Evolutionary conservation across 495 filamentous ascomycete genomes (phyloP).

Genomic region (Glutinoglossum americanum): DNA sequence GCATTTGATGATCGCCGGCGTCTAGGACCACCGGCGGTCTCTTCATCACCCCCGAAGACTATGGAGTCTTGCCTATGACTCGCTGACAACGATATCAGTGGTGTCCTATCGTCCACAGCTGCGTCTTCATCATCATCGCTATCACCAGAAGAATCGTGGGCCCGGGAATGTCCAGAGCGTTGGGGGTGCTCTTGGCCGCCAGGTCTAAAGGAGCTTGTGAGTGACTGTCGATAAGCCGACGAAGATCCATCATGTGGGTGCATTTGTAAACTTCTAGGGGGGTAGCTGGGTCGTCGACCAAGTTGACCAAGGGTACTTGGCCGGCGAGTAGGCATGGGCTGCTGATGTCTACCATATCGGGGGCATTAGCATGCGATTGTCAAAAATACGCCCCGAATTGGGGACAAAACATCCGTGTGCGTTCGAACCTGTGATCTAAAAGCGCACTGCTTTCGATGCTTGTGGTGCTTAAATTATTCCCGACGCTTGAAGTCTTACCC

Average conservation of each 20-base stretch:
- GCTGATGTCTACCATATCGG: neutral
- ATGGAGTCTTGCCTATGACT: too few species aligned
- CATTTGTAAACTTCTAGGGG: neutral
- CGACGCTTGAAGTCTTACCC: conserved; percentile 17
- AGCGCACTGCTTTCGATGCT: conserved; percentile 66
- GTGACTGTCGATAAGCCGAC: conserved; percentile 18
- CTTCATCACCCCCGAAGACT: neutral
- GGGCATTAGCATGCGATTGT: neutral
- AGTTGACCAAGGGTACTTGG: neutral
- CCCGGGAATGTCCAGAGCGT: too few species aligned
- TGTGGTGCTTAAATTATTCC: conserved; percentile 44
- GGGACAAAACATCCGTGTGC: neutral
- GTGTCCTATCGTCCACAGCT: conserved; percentile 32
- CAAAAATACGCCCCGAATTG: neutral
- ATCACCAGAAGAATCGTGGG: conserved; percentile 13
- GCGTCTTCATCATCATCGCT: conserved; percentile 21
- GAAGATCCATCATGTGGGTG: conserved; percentile 8
- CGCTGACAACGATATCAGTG: too few species aligned
- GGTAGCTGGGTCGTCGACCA: neutral
- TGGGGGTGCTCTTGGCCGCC: conserved; percentile 4
- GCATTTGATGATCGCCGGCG: conserved; percentile 20
- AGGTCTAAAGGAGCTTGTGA: conserved; percentile 6
- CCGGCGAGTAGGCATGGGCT: neutral
- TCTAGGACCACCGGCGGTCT: neutral
- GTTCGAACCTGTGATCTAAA: conserved; percentile 46